Conservation (phyloP, 73 alveolate genomes). For the Paramecium octaurelia region DNA sequence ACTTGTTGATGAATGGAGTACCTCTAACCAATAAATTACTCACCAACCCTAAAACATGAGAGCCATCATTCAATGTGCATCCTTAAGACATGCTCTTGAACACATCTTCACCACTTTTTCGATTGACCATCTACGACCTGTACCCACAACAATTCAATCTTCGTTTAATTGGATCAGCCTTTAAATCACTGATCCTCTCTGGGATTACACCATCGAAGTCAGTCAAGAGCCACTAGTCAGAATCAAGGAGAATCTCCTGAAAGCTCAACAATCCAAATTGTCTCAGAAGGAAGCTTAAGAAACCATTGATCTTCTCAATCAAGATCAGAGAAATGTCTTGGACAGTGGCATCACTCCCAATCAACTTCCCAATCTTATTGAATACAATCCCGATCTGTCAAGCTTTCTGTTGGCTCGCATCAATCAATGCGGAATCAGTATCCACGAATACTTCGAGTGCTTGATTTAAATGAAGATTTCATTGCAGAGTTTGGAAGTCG, state of each 20-base stretch:
- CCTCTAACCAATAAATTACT: background rate
- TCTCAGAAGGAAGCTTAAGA: background rate
- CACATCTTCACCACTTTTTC: background rate
- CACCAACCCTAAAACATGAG: background rate
- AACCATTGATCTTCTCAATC: background rate
- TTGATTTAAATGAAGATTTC: background rate
- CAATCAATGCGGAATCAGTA: background rate
- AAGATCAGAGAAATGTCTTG: background rate
- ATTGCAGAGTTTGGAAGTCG: background rate
- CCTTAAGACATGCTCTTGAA: background rate
- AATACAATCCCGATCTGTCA: background rate
- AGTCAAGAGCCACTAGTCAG: background rate
- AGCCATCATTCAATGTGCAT: background rate
- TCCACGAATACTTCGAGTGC: slow-evolving; percentile 5
- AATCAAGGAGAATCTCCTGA: background rate
- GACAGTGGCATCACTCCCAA: slow-evolving; percentile 1
- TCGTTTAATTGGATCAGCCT: background rate
- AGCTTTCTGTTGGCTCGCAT: background rate
- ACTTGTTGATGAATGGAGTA: background rate
- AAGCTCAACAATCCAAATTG: background rate
- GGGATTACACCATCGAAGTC: background rate
- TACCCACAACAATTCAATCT: background rate
- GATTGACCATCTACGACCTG: background rate
- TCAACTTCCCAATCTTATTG: background rate
- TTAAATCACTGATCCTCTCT: background rate